These are phyloP conservation scores for Chaetomiaceae sp. DNA, from an alignment of 2,329 filamentous ascomycete species.

Conservation along the genomic window DNA sequence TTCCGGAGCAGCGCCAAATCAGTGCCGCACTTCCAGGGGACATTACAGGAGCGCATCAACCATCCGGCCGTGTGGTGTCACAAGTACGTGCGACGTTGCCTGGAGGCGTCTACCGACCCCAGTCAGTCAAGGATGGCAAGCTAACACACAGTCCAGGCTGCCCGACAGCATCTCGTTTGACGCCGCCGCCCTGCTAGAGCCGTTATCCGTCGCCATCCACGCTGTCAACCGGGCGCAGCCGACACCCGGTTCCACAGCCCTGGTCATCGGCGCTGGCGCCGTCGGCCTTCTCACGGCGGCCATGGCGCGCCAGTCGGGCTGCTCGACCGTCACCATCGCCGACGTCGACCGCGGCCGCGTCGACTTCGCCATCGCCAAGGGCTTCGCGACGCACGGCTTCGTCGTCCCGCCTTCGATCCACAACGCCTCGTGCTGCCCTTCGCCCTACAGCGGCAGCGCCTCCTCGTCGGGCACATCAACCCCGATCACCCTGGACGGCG, in stretches of 20 bases:
- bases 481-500: slow-evolving; percentile 37
- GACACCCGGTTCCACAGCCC: slow-evolving; percentile 48
- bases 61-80: slow-evolving; percentile 59
- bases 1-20: slow-evolving; percentile 60
- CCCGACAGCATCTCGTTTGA: slow-evolving; percentile 55
- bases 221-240: slow-evolving; percentile 52
- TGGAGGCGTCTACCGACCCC: too few species aligned
- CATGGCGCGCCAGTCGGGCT: slow-evolving; percentile 57
- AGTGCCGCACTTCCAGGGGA: slow-evolving; percentile 60
- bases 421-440: slow-evolving; percentile 40
- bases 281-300: slow-evolving; percentile 59
- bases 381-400: slow-evolving; percentile 57
- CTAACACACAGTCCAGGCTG: slow-evolving; percentile 39
- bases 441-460: slow-evolving; percentile 36
- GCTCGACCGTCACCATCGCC: slow-evolving; percentile 53
- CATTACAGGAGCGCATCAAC: slow-evolving; percentile 58
- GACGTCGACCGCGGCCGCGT: slow-evolving; percentile 58
- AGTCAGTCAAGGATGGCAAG: too few species aligned
- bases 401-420: slow-evolving; percentile 45
- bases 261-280: slow-evolving; percentile 62
- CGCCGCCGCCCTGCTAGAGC: slow-evolving; percentile 56
- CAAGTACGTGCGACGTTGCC: too few species aligned
- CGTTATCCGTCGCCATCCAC: slow-evolving; percentile 58
- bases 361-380: slow-evolving; percentile 52
- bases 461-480: slow-evolving; percentile 47